Evolutionary conservation across 345 rosid species (phyloP).

Genomic region (Eucalyptus sp.): DNA sequence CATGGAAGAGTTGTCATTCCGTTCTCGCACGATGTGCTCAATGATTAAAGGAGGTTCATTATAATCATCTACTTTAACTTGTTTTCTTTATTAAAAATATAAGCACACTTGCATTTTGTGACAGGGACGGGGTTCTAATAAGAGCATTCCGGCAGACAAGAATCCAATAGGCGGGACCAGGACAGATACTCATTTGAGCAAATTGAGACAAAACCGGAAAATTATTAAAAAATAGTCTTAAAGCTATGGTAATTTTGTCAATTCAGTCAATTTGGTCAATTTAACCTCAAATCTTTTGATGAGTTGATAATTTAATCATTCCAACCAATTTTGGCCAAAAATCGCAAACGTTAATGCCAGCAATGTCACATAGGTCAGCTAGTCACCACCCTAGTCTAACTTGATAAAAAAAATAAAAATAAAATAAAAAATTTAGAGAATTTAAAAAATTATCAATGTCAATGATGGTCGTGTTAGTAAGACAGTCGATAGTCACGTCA

Average conservation of each 20-base stretch:
- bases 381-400: no score
- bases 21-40: not conserved
- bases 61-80: not conserved
- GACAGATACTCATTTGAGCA: not conserved
- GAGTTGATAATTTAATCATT: not conserved
- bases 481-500: fast-evolving
- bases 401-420: no score
- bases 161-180: not conserved
- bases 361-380: no score
- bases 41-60: not conserved
- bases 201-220: not conserved
- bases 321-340: no score
- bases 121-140: not conserved
- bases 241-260: not conserved
- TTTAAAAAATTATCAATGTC: no score
- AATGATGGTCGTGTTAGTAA: not conserved
- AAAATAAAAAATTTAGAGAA: no score
- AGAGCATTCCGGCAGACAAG: not conserved
- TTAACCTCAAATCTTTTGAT: no score
- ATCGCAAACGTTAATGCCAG: not conserved
- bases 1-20: not conserved
- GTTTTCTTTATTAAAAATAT: not conserved
- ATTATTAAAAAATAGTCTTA: no score
- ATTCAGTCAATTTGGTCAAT: no score
- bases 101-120: not conserved